These are phyloP conservation scores for Pythium brassicae DNA, from an alignment of 352 stramenopile genomes.

Conservation along the genomic window DNA sequence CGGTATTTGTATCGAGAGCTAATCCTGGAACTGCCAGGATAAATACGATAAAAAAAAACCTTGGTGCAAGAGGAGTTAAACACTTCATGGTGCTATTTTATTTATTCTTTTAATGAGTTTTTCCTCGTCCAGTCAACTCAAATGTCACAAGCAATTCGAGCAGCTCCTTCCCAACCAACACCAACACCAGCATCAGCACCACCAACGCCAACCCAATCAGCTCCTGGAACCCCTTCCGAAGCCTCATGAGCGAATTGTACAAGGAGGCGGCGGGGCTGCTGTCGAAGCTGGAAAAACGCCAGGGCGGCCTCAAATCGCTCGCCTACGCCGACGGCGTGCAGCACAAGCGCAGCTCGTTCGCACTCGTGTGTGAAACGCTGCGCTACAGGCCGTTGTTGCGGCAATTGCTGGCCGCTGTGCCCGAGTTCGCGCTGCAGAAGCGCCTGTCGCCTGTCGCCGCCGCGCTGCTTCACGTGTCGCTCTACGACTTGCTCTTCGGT, in stretches of 20 bases:
- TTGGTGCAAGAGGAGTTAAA: too few relatives aligned
- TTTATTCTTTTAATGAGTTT: too few relatives aligned
- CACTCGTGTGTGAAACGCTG: slow-evolving; percentile 86
- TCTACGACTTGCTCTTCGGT: slow-evolving; percentile 88
- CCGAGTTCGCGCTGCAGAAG: slow-evolving; percentile 60
- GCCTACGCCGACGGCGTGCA: slow-evolving; percentile 74
- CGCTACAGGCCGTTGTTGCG: slow-evolving; percentile 81
- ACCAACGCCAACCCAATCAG: too few relatives aligned
- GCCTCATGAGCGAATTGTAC: slow-evolving; percentile 79
- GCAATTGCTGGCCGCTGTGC: slow-evolving; percentile 62
- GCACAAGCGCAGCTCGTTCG: slow-evolving; percentile 87
- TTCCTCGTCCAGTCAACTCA: too few relatives aligned
- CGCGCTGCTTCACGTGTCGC: slow-evolving; percentile 72
- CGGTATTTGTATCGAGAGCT: too few relatives aligned
- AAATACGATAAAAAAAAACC: too few relatives aligned
- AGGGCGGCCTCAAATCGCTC: slow-evolving; percentile 83
- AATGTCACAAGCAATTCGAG: too few relatives aligned
- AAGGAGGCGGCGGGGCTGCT: slow-evolving; percentile 74
- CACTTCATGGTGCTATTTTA: too few relatives aligned
- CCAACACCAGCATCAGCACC: too few relatives aligned
- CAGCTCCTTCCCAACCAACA: too few relatives aligned
- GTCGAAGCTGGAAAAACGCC: slow-evolving; percentile 68
- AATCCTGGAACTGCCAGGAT: too few relatives aligned
- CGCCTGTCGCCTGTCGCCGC: slow-evolving; percentile 37
- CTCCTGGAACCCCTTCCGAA: not conserved